Base-by-base conservation (phyloP, 345 rosid species). In the Aquilaria malaccensis region DNA sequence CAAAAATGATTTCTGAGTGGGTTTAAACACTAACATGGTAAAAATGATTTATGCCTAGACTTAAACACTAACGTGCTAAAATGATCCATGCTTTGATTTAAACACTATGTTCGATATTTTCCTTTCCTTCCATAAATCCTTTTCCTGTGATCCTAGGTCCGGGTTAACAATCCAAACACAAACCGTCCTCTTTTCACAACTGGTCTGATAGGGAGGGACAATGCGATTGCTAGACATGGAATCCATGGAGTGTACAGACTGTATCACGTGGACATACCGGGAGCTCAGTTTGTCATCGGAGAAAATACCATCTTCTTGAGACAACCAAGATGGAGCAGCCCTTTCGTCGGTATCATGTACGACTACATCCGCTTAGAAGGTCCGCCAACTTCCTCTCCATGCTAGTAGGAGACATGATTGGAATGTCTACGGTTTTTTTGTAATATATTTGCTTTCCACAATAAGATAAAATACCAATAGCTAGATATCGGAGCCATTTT, bases 181-280 rank as follows among this genome's bases (percentile, higher is more conserved):
- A 63, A 50, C 45, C 85, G 81, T 11, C 92, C 98, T 30, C 59
- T 85, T 6, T 92, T 92, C 71, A 74, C 98, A 0, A 93, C 86
- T 1, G 96, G 97, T 47, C 79, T 84, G 45, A 81, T 89, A 6
- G 98, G 96, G 58, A 85, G 88, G 75, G 97, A 93, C 83, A 93
- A 93, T 65, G 74, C 98, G 0, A 80, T 93, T n/a, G 91, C 89
- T 2, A 89, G 98, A 58, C 98, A 82, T 1, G 98, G 98, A 58
- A 72, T 81, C 73, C 98, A 85, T 32, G 97, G 98, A 45, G 74
- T 87, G 54, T 85, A 93, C 76, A 63, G 77, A 78, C 83, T 87
- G 49, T 89, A 74, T 67, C 51, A 55, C 2, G 82, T 84, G 64
- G 83, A 81, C 58, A 76, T 93, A 30, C 84, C 81, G 0, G 87